A percentile compares a stretch with the other conserved stretches of the same genome.
These are phyloP conservation scores for Poteriospumella lacustris DNA, from an alignment of 108 stramenopile genomes.

Conservation along the genomic window DNA sequence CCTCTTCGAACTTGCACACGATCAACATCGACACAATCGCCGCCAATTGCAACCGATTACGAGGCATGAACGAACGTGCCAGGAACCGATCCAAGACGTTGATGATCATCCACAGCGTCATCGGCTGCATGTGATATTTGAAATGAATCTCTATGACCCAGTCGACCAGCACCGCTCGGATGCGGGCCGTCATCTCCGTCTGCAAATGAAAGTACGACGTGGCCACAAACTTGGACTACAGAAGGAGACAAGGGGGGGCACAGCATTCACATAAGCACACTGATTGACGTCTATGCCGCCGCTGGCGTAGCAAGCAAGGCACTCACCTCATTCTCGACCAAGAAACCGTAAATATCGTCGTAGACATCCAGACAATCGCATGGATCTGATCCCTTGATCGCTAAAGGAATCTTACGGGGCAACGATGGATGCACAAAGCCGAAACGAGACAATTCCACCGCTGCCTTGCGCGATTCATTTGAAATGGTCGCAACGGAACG, in stretches of 20 bases:
- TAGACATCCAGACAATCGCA: neutral
- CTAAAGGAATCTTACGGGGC: neutral
- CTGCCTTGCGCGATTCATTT: neutral
- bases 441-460: neutral
- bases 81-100: constrained; percentile 54
- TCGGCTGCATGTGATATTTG: constrained; percentile 44
- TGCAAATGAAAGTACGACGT: constrained; percentile 45
- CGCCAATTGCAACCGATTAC: constrained; percentile 47
- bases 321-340: neutral
- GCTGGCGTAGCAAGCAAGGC: neutral
- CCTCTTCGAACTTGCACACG: constrained; percentile 57
- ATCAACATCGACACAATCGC: constrained; percentile 50
- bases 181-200: constrained; percentile 47
- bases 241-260: neutral
- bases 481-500: neutral
- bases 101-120: constrained; percentile 50
- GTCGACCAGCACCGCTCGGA: constrained; percentile 55
- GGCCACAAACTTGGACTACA: neutral
- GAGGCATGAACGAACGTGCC: constrained; percentile 25
- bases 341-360: constrained; percentile 11
- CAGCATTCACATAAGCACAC: neutral
- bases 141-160: constrained; percentile 57
- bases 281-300: neutral
- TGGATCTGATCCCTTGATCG: neutral
- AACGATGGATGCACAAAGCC: neutral